Evolutionary conservation across 2,329 filamentous ascomycete species (phyloP), one percentile per base, ranked within the genome.

Genomic region (Fonsecaea nubica): DNA sequence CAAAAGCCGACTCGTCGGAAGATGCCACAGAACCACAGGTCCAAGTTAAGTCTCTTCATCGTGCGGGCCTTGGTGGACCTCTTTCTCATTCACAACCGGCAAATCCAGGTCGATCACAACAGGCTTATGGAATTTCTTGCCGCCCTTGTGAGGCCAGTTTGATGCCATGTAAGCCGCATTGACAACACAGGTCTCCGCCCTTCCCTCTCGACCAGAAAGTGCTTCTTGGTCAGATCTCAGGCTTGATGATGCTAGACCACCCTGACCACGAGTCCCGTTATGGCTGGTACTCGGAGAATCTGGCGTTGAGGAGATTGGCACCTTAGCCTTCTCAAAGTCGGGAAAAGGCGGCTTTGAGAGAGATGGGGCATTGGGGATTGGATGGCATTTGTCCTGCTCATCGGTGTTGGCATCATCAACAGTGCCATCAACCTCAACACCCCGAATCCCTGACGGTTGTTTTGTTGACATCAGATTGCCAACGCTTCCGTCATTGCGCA

Each of bases 31-130:
- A 50, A 25, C 21, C 45, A 50, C 8, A 12, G 40, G 1, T n/a
- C 12, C 45, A 10, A 10, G 12, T 21, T 25, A 50, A 12, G 4
- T 18, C 18, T 9, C 30, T 55, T 55, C 33, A 32, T 35, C 10
- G 8, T 6, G 30, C 52, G 9, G 13, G n/a, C 25, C 25, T 55
- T 21, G 7, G 52, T 40, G 12, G 36, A 32, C n/a, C 52, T 40
- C 21, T 15, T 56, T 48, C 21, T 25, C 36, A 35, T 62, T 42
- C 45, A 63, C 36, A 21, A 89, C 80, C 0, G 89, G 89, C 67
- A 95, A 80, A 70, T 93, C 87, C 35, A 96, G 74, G 75, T 96
- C 92, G 12, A 96, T 88, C n/a, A 96, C 89, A 71, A 96, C 90
- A 21, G 92, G 89, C 75, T 93, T 91, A 77, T 93, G 88, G 78